These are phyloP conservation scores for Chalciporus chontae DNA, from an alignment of 768 basidiomycete species.

Conservation along the genomic window DNA sequence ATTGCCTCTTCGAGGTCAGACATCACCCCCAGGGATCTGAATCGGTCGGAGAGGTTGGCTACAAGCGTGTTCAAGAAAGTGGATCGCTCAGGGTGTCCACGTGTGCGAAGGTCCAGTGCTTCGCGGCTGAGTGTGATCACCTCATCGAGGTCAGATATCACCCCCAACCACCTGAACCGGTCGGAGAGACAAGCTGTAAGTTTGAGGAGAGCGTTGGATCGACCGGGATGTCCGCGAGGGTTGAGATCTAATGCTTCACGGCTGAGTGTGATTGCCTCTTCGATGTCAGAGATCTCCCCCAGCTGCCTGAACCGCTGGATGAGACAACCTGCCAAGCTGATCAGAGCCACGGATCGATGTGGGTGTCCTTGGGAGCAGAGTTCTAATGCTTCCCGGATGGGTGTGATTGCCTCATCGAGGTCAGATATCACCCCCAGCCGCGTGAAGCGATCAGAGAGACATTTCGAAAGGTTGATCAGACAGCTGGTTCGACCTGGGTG, in stretches of 20 bases:
- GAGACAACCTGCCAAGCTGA: background rate
- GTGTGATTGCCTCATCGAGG: background rate
- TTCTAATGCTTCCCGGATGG: background rate
- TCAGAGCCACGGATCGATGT: background rate
- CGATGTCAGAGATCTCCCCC: conserved; percentile 5
- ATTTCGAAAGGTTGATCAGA: conserved; percentile 12
- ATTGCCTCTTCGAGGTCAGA: conserved; percentile 2
- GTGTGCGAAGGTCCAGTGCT: too few relatives aligned
- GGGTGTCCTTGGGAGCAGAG: background rate
- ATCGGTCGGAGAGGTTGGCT: background rate
- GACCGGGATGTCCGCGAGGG: conserved; percentile 8
- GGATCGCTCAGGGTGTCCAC: too few relatives aligned
- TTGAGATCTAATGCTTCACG: conserved; percentile 3
- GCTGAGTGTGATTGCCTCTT: conserved; percentile 11
- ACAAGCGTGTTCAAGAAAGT: too few relatives aligned
- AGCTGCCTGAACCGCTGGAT: background rate
- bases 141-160: too few relatives aligned
- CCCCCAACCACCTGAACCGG: too few relatives aligned
- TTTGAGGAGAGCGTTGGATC: background rate
- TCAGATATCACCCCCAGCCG: background rate
- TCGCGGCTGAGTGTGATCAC: too few relatives aligned
- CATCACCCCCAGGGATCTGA: background rate
- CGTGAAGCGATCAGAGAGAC: background rate
- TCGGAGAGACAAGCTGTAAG: too few relatives aligned
- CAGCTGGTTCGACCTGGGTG: conserved; percentile 6